Percentiles rank a stretch among this genome's conserved stretches.
Conservation (phyloP, 2,329 filamentous ascomycete genomes). For the Aspergillus jensenii region DNA sequence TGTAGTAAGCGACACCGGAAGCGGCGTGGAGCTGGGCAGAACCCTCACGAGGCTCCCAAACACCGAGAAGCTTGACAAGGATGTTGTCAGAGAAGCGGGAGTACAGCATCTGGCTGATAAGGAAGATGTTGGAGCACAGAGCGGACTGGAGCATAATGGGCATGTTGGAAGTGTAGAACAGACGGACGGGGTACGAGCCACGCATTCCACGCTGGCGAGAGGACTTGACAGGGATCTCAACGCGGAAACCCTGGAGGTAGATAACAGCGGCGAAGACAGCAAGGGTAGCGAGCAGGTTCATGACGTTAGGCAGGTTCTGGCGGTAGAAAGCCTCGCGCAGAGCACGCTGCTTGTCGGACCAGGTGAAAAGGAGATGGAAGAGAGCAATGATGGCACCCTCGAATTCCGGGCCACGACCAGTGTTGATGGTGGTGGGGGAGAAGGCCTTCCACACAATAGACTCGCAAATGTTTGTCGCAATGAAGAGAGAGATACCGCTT, state of each 20-base stretch:
- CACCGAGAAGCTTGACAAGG: constrained; percentile 92
- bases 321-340: constrained; percentile 98
- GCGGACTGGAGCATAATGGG: constrained; percentile 99
- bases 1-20: constrained; percentile 97
- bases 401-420: constrained; percentile 96
- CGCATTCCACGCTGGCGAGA: constrained; percentile 98
- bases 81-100: constrained; percentile 99
- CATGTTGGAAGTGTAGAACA: constrained; percentile 99
- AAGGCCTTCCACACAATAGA: constrained; percentile 99
- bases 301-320: constrained; percentile 98
- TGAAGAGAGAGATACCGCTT: constrained; percentile 98
- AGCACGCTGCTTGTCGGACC: constrained; percentile 98
- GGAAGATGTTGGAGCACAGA: constrained; percentile 97
- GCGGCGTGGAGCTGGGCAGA: constrained; percentile 92
- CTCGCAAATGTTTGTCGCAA: constrained; percentile 99
- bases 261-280: constrained; percentile 95
- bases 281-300: constrained; percentile 94
- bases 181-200: constrained; percentile 94
- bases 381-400: constrained; percentile 97
- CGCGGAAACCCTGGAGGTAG: constrained; percentile 98
- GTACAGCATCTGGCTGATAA: constrained; percentile 99
- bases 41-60: constrained; percentile 95
- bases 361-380: constrained; percentile 96
- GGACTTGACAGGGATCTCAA: constrained; percentile 99
- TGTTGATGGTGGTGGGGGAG: constrained; percentile 99